Evolutionary conservation across 352 stramenopile genomes (phyloP), one percentile per base, ranked within the genome.

Genomic region (Globisporangium nunn): DNA sequence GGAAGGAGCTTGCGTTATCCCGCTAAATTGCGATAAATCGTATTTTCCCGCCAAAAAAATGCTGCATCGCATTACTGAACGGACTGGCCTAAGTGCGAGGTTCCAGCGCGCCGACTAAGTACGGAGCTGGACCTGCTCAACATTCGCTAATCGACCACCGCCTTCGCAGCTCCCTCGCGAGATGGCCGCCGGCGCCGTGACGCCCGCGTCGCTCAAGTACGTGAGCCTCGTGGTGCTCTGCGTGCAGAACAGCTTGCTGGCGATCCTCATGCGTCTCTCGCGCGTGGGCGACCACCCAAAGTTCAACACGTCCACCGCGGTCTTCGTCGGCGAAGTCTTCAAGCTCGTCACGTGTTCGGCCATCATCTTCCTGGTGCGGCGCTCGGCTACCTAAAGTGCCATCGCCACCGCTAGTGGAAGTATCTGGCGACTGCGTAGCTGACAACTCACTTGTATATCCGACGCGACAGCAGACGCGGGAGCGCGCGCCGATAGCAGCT

Each of bases 241-340:
- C 52, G 68, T 90, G 56, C 82, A 92, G 67, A 92, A 90, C 68
- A 88, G 75, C 23, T 65, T 88, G 17, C 58, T 90, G 54, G 82
- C 72, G 41, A 78, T 90, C 58, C 74, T 92, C 58, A 90, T 92
- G 82, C 78, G 82, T 45, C 82, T 92, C 56, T 92, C 82, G 46
- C 71, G 82, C 47, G 78, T 90, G 11, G 80, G 82, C 56, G 66
- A 88, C 62, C 69, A 69, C 52, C 67, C 80, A 17, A 81, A 84
- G 48, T 92, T 89, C 61, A 88, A 90, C 56, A 67, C 79, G 1
- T 78, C 78, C 31, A 92, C 81, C 10, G 81, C 81, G 47, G 81
- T 92, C 33, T 76, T 90, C 60, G 68, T 85, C 23, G 75, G 81
- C 51, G 81, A 92, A 52, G 67, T 74, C 35, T 75, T 92, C 49